Conservation (phyloP, 2,329 filamentous ascomycete genomes). For the Metarhizium brunneum region DNA sequence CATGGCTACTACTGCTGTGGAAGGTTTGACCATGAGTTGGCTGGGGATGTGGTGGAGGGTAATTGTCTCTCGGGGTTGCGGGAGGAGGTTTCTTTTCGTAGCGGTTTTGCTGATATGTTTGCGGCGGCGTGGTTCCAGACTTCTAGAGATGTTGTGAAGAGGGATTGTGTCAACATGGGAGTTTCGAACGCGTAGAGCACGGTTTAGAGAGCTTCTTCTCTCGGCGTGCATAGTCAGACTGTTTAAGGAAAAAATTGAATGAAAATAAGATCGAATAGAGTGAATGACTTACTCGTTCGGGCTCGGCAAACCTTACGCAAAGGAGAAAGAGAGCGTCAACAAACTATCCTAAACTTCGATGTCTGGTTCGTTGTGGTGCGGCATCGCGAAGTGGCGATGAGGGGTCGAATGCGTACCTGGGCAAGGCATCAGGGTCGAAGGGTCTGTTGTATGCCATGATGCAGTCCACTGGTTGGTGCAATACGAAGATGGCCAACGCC, state of each 20-base stretch:
- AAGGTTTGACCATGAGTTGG: slow-evolving; percentile 2
- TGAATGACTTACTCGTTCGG: slow-evolving; percentile 49
- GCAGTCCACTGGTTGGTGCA: slow-evolving; percentile 1
- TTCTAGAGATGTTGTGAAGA: slow-evolving; percentile 18
- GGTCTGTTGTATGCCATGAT: slow-evolving; percentile 89
- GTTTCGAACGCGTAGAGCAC: not conserved
- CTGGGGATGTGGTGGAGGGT: slow-evolving; percentile 2
- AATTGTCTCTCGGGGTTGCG: slow-evolving; percentile 8
- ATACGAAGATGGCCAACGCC: not conserved
- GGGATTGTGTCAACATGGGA: not conserved
- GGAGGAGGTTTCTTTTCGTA: slow-evolving; percentile 42
- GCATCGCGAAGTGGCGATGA: not conserved
- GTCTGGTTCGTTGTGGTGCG: not conserved
- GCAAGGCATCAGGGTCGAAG: slow-evolving; percentile 90
- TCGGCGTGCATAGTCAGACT: not conserved
- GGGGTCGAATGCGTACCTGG: slow-evolving; percentile 54
- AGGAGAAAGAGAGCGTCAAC: not conserved
- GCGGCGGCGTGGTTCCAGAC: slow-evolving; percentile 19
- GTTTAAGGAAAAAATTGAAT: not conserved
- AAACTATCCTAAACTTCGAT: not conserved
- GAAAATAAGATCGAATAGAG: no score
- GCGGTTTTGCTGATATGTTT: slow-evolving; percentile 20
- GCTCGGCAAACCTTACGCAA: slow-evolving; percentile 58
- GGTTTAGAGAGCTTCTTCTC: not conserved
- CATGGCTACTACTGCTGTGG: not conserved